Conservation (phyloP, 2,329 filamentous ascomycete species). For the Ophiosphaerella narmari region DNA sequence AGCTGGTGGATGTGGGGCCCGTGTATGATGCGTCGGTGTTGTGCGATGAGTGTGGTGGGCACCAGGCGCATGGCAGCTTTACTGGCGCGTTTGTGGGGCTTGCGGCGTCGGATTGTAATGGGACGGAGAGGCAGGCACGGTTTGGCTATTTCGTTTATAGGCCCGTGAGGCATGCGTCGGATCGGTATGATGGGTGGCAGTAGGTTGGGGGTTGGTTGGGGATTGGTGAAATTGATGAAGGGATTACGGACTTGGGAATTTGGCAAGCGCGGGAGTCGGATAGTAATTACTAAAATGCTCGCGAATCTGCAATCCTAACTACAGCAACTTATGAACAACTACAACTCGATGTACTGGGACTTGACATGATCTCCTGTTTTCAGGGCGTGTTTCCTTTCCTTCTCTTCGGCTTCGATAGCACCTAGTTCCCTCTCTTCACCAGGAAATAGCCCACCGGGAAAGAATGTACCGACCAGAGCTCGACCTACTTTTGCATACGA, state of each 20-base stretch:
- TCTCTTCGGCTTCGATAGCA: conserved; percentile 3
- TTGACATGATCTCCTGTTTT: not conserved
- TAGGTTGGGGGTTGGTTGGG: too few species aligned
- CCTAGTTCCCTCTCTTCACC: conserved; percentile 8
- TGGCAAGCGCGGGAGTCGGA: too few species aligned
- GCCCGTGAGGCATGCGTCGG: conserved; percentile 34
- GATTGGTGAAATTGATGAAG: too few species aligned
- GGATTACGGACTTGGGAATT: too few species aligned
- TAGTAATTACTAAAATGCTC: too few species aligned
- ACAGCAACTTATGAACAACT: too few species aligned
- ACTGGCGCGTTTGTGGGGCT: conserved; percentile 58
- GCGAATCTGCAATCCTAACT: too few species aligned
- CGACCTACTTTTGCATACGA: conserved; percentile 10
- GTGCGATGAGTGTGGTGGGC: conserved; percentile 67
- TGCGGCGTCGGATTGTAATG: conserved; percentile 41
- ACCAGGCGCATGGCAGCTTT: conserved; percentile 65
- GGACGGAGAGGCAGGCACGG: conserved; percentile 27
- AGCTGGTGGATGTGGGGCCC: conserved; percentile 57
- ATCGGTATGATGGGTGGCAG: conserved; percentile 34
- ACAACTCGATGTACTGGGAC: not conserved
- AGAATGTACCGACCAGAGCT: conserved; percentile 10
- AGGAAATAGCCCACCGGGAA: conserved; percentile 6
- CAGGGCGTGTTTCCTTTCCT: conserved; percentile 6
- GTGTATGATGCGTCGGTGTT: conserved; percentile 64
- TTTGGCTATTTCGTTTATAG: conserved; percentile 43